Conservation (phyloP, 169 alveolate species). For the Plasmodium yoelii region DNA sequence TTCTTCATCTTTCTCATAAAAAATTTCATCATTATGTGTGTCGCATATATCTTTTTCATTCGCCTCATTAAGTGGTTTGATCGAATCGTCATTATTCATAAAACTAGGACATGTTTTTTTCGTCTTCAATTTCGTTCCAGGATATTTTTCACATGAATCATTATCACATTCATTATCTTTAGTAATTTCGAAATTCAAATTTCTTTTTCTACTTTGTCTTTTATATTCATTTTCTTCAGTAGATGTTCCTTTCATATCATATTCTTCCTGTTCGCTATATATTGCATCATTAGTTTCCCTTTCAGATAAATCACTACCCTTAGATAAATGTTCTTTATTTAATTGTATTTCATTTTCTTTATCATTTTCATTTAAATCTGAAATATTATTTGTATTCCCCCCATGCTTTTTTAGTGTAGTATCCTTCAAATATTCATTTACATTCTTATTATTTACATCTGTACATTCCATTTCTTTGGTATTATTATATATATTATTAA, state of each 20-base stretch:
- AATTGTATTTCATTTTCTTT: neutral
- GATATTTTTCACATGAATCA: neutral
- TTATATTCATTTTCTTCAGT: conserved; percentile 30
- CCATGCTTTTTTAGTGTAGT: neutral
- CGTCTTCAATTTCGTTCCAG: neutral
- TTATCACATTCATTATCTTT: conserved; percentile 7
- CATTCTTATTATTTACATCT: neutral
- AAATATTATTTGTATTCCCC: neutral
- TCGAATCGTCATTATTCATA: neutral
- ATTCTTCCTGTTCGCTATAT: neutral
- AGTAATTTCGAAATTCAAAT: neutral
- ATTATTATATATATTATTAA: neutral
- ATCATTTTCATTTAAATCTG: conserved; percentile 18
- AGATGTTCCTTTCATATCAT: neutral
- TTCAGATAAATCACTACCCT: neutral
- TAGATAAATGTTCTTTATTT: conserved; percentile 1
- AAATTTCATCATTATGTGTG: neutral
- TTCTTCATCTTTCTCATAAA: neutral
- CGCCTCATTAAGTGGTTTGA: neutral
- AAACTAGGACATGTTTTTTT: conserved; percentile 4
- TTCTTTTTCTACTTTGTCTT: conserved; percentile 14
- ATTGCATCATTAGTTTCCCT: neutral
- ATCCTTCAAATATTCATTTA: neutral
- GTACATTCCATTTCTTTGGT: neutral
- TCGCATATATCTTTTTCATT: neutral